Conservation (phyloP, 116 monocot species). For the Papilionanthe hybrid region DNA sequence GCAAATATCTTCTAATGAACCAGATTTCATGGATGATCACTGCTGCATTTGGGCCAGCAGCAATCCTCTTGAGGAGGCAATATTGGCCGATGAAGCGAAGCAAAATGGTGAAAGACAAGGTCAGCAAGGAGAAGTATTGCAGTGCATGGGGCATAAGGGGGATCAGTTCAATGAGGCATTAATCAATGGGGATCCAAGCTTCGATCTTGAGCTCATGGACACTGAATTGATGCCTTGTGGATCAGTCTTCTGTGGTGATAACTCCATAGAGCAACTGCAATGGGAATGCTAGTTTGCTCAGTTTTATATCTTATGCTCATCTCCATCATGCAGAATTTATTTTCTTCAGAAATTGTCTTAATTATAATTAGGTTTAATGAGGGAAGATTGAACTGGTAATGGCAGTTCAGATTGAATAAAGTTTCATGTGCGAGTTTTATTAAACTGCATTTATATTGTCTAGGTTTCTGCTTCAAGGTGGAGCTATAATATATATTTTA, state of each 20-base stretch:
- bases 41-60: slow-evolving; percentile 22
- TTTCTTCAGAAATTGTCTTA: background rate
- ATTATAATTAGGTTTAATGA: background rate
- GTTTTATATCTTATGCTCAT: background rate
- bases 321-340: background rate
- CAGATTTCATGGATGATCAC: slow-evolving; percentile 29
- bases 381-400: background rate
- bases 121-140: slow-evolving; percentile 11
- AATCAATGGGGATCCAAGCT: slow-evolving; percentile 26
- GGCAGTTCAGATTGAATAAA: background rate
- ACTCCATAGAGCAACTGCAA: slow-evolving; percentile 62
- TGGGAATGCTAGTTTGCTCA: slow-evolving; percentile 58
- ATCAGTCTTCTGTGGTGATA: slow-evolving; percentile 30
- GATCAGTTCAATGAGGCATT: slow-evolving; percentile 26
- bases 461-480: background rate
- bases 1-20: slow-evolving; percentile 12
- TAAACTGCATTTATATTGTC: background rate
- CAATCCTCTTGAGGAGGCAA: background rate
- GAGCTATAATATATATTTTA: no score
- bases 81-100: background rate
- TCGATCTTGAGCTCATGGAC: slow-evolving; percentile 73
- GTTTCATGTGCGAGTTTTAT: background rate
- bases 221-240: slow-evolving; percentile 50
- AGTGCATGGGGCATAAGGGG: slow-evolving; percentile 14
- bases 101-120: background rate